Percentiles rank a stretch among this genome's conserved stretches.
These are phyloP conservation scores for Pythium rishiriense DNA, from an alignment of 352 stramenopile species.

Conservation along the genomic window DNA sequence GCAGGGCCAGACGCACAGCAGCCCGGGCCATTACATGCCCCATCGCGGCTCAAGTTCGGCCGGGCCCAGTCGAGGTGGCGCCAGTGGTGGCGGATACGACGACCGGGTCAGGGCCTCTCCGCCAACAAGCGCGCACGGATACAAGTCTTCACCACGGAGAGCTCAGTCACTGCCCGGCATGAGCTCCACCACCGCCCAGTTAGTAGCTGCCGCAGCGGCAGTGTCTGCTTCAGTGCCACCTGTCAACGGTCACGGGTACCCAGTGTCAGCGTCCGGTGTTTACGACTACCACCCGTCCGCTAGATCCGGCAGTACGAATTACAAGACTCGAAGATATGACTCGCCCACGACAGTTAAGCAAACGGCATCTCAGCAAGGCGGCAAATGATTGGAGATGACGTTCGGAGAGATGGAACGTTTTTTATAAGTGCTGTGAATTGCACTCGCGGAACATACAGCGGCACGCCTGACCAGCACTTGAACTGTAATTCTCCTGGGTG, in stretches of 20 bases:
- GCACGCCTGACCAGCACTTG: background rate
- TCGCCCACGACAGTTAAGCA: constrained; percentile 13
- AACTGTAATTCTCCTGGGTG: background rate
- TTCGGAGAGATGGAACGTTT: background rate
- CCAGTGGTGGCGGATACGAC: constrained; percentile 4
- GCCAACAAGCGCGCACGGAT: constrained; percentile 10
- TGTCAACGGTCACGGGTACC: constrained; percentile 11
- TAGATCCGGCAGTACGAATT: background rate
- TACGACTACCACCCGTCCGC: background rate
- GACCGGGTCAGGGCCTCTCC: constrained; percentile 1
- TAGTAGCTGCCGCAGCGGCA: constrained; percentile 9
- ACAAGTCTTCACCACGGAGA: constrained; percentile 27
- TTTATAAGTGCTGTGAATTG: background rate
- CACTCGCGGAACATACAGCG: background rate
- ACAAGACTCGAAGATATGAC: constrained; percentile 10
- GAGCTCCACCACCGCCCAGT: background rate
- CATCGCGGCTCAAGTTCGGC: background rate
- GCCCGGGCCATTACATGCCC: constrained; percentile 5
- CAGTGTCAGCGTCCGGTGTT: constrained; percentile 1
- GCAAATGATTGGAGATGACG: background rate
- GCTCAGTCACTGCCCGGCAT: constrained; percentile 27
- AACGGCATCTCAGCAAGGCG: background rate
- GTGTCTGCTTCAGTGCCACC: background rate
- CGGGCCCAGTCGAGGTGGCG: background rate
- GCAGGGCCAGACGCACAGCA: constrained; percentile 11